phyloP scores from a whole-genome alignment of 2,329 filamentous ascomycete genomes.

The Penicillium sp. region DNA sequence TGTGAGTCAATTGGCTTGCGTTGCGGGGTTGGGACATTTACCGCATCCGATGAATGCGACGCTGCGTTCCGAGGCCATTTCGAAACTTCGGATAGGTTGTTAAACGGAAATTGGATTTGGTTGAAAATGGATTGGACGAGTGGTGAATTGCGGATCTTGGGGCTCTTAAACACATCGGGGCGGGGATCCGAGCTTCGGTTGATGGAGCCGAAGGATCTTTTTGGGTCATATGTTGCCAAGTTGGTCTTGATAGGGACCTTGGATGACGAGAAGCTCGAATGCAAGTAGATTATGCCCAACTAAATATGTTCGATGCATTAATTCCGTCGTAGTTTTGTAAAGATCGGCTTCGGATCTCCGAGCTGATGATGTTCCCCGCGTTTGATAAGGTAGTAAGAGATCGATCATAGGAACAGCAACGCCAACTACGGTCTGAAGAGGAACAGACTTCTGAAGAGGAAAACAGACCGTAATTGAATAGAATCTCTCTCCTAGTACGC shows the following conservation, averaged over 20 bases:
- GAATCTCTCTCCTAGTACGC: not conserved
- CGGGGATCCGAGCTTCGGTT: not conserved
- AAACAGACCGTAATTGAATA: not conserved
- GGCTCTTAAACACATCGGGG: not conserved
- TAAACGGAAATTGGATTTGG: not conserved
- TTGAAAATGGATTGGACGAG: not conserved
- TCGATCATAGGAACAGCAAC: not conserved
- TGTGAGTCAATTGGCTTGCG: conserved; percentile 4
- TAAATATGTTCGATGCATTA: not conserved
- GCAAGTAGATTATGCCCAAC: too few relatives aligned
- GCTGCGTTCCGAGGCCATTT: conserved; percentile 11
- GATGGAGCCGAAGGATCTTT: not conserved
- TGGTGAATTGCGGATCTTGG: not conserved
- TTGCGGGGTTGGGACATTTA: not conserved
- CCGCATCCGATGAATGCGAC: conserved; percentile 24
- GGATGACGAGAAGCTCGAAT: too few relatives aligned
- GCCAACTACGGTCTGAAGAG: too few relatives aligned
- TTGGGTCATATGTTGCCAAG: not conserved
- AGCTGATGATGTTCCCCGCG: not conserved
- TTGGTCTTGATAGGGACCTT: too few relatives aligned
- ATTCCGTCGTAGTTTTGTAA: too few relatives aligned
- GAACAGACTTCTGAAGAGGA: too few relatives aligned
- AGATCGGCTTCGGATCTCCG: not conserved
- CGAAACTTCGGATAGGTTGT: not conserved
- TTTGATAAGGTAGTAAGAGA: not conserved